Percentiles rank a stretch among this genome's conserved stretches.
Conservation (phyloP, 1,284 basidiomycete genomes). For the Pulchroboletus neoregius region DNA sequence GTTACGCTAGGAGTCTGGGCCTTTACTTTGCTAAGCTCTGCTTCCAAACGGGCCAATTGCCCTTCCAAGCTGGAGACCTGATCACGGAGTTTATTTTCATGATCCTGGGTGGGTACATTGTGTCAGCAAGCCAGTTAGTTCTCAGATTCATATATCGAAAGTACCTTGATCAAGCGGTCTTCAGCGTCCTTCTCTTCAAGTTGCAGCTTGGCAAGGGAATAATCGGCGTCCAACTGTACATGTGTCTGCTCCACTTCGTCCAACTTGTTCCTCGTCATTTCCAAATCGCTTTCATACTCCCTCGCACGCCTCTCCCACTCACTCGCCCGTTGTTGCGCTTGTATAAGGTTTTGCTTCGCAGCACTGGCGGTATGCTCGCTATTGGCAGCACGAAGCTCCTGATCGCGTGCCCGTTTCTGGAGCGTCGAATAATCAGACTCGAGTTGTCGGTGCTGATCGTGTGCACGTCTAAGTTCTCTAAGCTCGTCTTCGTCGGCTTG, state of each 20-base stretch:
- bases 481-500: slow-evolving; percentile 69
- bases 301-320: slow-evolving; percentile 79
- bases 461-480: slow-evolving; percentile 58
- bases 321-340: slow-evolving; percentile 68
- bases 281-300: slow-evolving; percentile 61
- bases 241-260: slow-evolving; percentile 64
- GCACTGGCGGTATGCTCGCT: slow-evolving; percentile 56
- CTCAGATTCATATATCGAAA: slow-evolving; percentile 12
- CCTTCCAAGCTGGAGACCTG: slow-evolving; percentile 60
- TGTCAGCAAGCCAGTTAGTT: slow-evolving; percentile 8
- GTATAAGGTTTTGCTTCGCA: slow-evolving; percentile 59
- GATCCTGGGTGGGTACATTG: slow-evolving; percentile 51
- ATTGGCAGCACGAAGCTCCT: slow-evolving; percentile 57
- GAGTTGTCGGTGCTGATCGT: slow-evolving; percentile 60
- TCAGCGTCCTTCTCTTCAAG: slow-evolving; percentile 72
- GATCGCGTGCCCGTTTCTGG: slow-evolving; percentile 69
- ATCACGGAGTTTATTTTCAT: slow-evolving; percentile 62
- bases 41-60: slow-evolving; percentile 56
- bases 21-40: slow-evolving; percentile 54
- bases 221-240: slow-evolving; percentile 64
- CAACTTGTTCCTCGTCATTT: slow-evolving; percentile 52
- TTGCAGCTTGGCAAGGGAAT: slow-evolving; percentile 60
- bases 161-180: slow-evolving; percentile 60
- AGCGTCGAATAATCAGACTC: slow-evolving; percentile 64
- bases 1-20: slow-evolving; percentile 26